A percentile compares a stretch with the other conserved stretches of the same genome.
These are phyloP conservation scores for Solanum etuberosum DNA, from an alignment of 257 asterid genomes.

Conservation along the genomic window DNA sequence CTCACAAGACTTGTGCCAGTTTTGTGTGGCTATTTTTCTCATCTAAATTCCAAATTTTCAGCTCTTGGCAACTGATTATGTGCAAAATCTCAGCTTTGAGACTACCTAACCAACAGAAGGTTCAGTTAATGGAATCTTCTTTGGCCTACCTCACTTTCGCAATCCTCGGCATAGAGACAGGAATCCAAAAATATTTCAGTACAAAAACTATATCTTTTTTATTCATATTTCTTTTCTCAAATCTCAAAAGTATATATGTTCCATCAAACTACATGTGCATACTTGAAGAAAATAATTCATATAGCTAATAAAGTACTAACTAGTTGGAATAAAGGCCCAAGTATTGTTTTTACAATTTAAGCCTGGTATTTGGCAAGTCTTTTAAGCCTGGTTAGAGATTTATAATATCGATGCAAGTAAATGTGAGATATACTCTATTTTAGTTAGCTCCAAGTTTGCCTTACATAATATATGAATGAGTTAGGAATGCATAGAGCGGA, in stretches of 20 bases:
- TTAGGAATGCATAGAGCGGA: not conserved
- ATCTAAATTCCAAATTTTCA: not conserved
- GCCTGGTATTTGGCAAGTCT: not conserved
- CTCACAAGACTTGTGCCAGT: not conserved
- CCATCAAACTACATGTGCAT: not conserved
- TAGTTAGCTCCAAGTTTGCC: not conserved
- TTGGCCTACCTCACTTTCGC: not conserved
- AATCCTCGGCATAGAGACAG: not conserved
- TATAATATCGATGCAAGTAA: not conserved
- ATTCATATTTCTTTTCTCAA: not conserved
- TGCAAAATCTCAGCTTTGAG: not conserved
- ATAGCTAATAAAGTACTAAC: not conserved
- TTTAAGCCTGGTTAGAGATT: not conserved
- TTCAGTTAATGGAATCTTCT: not conserved
- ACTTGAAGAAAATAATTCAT: not conserved
- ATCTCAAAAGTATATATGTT: not conserved
- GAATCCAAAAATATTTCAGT: not conserved
- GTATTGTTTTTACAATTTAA: not conserved
- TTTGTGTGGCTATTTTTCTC: not conserved
- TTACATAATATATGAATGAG: not conserved
- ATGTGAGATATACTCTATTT: not conserved
- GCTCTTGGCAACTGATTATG: not conserved
- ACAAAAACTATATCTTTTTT: not conserved
- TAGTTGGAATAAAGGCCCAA: not conserved
- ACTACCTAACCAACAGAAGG: not conserved